Conservation (phyloP, 331 rosid genomes). For the Dryas integrifolia region DNA sequence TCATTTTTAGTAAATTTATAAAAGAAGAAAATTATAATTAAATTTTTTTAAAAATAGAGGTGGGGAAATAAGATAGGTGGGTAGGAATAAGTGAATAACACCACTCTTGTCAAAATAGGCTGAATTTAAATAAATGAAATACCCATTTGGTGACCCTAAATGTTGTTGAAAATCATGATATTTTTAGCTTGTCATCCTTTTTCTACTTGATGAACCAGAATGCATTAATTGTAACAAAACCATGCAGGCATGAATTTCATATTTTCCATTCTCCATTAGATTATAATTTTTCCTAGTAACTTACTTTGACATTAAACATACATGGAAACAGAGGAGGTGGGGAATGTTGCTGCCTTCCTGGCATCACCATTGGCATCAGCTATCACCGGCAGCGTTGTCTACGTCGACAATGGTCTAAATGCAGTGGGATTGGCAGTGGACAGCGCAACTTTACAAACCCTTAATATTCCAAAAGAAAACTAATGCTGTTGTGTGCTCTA, state of each 20-base stretch:
- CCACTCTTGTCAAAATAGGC: no score
- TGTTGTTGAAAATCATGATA: neutral
- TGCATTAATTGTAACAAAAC: neutral
- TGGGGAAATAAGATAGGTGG: no score
- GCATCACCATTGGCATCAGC: conserved; percentile 91
- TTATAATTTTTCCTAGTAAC: neutral
- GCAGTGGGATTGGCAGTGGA: conserved; percentile 80
- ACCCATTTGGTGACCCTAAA: no score
- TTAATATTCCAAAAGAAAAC: conserved; percentile 38
- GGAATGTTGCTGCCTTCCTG: conserved; percentile 77
- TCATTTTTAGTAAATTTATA: no score
- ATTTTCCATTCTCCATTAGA: neutral
- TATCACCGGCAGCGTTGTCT: conserved; percentile 71
- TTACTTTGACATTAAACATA: neutral
- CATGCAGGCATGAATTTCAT: neutral
- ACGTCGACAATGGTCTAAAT: conserved; percentile 79
- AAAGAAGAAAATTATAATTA: no score
- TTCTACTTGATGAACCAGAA: neutral
- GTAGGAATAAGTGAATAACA: no score
- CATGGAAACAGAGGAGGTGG: conserved; percentile 70
- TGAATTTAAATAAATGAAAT: no score
- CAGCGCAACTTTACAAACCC: conserved; percentile 46
- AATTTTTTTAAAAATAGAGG: no score
- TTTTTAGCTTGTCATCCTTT: neutral
- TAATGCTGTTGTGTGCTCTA: neutral